Evolutionary conservation across 345 rosid species (phyloP).

Genomic region (Ceriops zippeliana): DNA sequence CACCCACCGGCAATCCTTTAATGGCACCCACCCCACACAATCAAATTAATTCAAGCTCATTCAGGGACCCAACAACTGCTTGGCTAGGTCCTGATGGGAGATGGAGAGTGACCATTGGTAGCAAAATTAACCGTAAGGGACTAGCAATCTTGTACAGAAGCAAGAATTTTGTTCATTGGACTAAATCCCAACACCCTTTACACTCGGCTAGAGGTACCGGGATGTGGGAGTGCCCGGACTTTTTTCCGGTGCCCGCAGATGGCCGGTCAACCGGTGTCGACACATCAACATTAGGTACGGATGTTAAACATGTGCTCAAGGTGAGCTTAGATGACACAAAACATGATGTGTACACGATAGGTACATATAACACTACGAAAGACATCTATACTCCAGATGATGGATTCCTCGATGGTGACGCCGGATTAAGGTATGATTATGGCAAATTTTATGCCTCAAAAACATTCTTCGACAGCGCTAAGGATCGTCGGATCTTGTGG

Average conservation of each 20-base stretch:
- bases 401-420: conserved; percentile 39
- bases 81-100: conserved; percentile 57
- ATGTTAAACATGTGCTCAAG: conserved; percentile 52
- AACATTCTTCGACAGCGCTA: conserved; percentile 53
- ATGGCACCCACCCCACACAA: conserved; percentile 35
- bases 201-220: conserved; percentile 50
- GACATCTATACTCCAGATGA: conserved; percentile 49
- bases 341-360: conserved; percentile 48
- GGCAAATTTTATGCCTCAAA: conserved; percentile 78
- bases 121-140: conserved; percentile 35
- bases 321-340: conserved; percentile 46
- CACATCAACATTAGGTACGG: conserved; percentile 7
- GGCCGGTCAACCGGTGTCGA: conserved; percentile 25
- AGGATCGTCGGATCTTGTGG: conserved; percentile 54
- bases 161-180: conserved; percentile 56
- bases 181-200: conserved; percentile 34
- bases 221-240: conserved; percentile 91
- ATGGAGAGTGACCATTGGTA: conserved; percentile 56
- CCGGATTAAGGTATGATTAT: conserved; percentile 57
- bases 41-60: conserved; percentile 32
- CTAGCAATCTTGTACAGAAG: conserved; percentile 50
- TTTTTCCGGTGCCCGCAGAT: conserved; percentile 45
- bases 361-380: conserved; percentile 28
- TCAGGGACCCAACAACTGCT: conserved; percentile 72
- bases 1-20: conserved; percentile 41